Evolutionary conservation across 331 rosid genomes (phyloP), one percentile per base, ranked within the genome.

Genomic region (Quercus lobata): DNA sequence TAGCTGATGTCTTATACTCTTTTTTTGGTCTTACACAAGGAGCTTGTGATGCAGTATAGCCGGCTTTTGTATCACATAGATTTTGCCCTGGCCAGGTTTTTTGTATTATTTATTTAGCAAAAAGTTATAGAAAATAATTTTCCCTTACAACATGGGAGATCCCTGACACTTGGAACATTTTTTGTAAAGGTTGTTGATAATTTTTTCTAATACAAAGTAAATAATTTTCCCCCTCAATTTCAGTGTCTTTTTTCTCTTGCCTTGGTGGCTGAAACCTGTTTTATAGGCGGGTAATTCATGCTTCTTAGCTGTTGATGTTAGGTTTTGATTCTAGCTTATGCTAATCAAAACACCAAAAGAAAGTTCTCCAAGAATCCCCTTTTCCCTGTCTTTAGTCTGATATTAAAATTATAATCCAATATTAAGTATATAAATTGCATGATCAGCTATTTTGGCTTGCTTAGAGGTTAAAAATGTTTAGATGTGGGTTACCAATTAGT

Each of bases 51-150:
- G 46, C 35, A 7, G 71, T 29, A 76, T 52, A 16, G 37, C 46
- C 4, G 76, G 57, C 61, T 61, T 6, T 35, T 25, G 27, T 29
- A 46, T 70, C 69, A 46, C 62, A 49, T 21, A 34, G 71, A 19
- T 53, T 21, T 16, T 57, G 30, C 52, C 1, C 60, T 57, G 7
- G 58, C 34, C 80, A 35, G 78, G 76, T 78, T 81, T 78, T 72
- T 63, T 71, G 69, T 69, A 71, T 72, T 62, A 37, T 75, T 79
- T 71, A 80, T 79, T 89, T 65, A 34, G 18, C 77, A 62, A 54
- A 49, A 77, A 57, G 10, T 34, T 68, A 35, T n/a, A 34, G 53
- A 34, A 19, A 27, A 58, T 5, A 1, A 7, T 12, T 29, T 16
- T 49, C 54, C 54, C 54, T 49, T 49, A 49, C 18, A 49, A 49